Conservation (phyloP, 257 asterid species). For the Salvia miltiorrhiza region DNA sequence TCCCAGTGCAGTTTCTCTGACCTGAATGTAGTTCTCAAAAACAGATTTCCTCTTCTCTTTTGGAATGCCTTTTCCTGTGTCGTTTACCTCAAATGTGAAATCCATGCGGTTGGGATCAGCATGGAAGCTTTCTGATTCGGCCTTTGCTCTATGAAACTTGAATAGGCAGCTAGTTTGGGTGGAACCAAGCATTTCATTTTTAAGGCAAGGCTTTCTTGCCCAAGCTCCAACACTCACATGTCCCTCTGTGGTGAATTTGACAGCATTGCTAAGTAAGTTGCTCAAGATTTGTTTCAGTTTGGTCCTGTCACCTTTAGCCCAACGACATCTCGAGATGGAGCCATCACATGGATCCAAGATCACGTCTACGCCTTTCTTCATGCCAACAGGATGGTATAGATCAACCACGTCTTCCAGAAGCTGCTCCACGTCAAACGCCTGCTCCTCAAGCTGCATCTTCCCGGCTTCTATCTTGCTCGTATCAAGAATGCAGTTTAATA, state of each 20-base stretch:
- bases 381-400: no score
- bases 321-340: no score
- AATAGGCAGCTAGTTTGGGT: constrained; percentile 19
- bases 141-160: constrained; percentile 14
- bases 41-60: constrained; percentile 57
- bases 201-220: constrained; percentile 48
- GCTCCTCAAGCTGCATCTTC: no score
- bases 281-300: constrained; percentile 62
- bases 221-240: constrained; percentile 55
- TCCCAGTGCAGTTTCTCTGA: constrained; percentile 45
- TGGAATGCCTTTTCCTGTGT: constrained; percentile 78
- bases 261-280: constrained; percentile 73
- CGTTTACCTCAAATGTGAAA: constrained; percentile 62
- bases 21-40: constrained; percentile 81
- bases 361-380: no score
- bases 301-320: constrained; percentile 61
- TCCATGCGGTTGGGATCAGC: constrained; percentile 50
- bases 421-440: no score
- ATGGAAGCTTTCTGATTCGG: constrained; percentile 29
- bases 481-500: constrained; percentile 68
- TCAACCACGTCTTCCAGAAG: no score
- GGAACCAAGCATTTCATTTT: constrained; percentile 34
- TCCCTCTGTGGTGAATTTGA: constrained; percentile 71
- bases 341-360: no score
- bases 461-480: constrained; percentile 69